phyloP scores from a whole-genome alignment of 495 filamentous ascomycete genomes.

The Trichocladium antarcticum region DNA sequence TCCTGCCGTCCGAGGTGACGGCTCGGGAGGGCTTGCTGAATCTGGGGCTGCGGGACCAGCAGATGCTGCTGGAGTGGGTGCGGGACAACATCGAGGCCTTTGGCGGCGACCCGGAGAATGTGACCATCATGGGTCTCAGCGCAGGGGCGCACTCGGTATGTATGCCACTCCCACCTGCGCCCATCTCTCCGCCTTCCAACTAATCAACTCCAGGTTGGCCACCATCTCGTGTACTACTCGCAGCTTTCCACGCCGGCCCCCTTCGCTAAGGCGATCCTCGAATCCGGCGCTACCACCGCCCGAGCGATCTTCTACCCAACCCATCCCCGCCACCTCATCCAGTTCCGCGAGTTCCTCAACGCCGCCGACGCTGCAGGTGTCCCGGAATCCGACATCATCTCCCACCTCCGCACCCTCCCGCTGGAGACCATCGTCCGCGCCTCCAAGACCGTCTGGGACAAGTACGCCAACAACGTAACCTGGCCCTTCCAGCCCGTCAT shows the following conservation, averaged over 20 bases:
- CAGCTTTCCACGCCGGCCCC: conserved; percentile 25
- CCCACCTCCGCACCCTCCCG: conserved; percentile 41
- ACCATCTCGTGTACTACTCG: conserved; percentile 49
- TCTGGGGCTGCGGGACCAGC: conserved; percentile 59
- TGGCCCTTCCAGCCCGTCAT: conserved; percentile 63
- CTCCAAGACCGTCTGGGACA: conserved; percentile 41
- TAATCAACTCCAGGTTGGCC: conserved; percentile 34
- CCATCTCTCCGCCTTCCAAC: background rate
- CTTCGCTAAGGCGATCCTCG: conserved; percentile 53
- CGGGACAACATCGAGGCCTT: conserved; percentile 48
- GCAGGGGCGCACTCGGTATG: conserved; percentile 53
- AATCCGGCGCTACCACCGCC: conserved; percentile 53
- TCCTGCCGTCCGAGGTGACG: conserved; percentile 45
- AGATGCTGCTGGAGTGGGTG: conserved; percentile 54
- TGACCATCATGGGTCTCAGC: conserved; percentile 56
- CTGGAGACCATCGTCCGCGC: conserved; percentile 37
- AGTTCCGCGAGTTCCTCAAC: conserved; percentile 48
- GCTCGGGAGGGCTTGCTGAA: conserved; percentile 50
- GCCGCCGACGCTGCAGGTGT: conserved; percentile 33
- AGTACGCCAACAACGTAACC: conserved; percentile 43
- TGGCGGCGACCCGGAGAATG: conserved; percentile 50
- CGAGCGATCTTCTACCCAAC: conserved; percentile 46
- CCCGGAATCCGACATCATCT: conserved; percentile 37
- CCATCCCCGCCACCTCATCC: conserved; percentile 46
- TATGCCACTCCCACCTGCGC: background rate